Conservation (phyloP, 2,329 filamentous ascomycete genomes). For the Corynespora cassiicola region DNA sequence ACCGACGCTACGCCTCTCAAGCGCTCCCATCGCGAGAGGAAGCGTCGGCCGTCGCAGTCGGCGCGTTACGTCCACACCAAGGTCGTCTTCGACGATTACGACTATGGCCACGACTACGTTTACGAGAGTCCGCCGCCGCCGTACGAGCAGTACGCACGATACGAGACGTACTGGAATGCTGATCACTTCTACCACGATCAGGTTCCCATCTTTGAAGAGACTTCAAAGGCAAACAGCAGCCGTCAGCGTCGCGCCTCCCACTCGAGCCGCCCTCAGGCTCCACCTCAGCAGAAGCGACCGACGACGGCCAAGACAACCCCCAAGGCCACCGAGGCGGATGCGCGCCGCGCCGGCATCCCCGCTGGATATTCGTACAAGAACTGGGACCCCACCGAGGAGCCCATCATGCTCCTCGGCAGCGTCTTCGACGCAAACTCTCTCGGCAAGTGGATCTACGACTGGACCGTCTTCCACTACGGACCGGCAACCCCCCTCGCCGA, state of each 20-base stretch:
- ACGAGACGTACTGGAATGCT: slow-evolving; percentile 63
- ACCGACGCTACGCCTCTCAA: slow-evolving; percentile 47
- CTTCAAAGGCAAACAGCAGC: slow-evolving; percentile 53
- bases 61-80: slow-evolving; percentile 62
- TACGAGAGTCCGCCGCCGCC: slow-evolving; percentile 56
- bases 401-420: slow-evolving; percentile 91
- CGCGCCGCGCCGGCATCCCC: slow-evolving; percentile 73
- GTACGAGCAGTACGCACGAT: slow-evolving; percentile 57
- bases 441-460: slow-evolving; percentile 99
- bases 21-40: slow-evolving; percentile 50
- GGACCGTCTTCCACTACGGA: slow-evolving; percentile 92
- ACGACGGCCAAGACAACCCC: slow-evolving; percentile 42
- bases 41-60: slow-evolving; percentile 59
- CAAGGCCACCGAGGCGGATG: slow-evolving; percentile 70
- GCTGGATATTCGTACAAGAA: slow-evolving; percentile 94
- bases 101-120: slow-evolving; percentile 49
- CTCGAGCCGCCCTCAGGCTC: slow-evolving; percentile 53
- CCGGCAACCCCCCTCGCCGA: slow-evolving; percentile 84
- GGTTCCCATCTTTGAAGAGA: slow-evolving; percentile 54
- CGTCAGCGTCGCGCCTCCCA: slow-evolving; percentile 63
- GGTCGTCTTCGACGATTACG: slow-evolving; percentile 62
- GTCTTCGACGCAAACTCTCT: slow-evolving; percentile 98
- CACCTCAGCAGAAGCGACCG: slow-evolving; percentile 39
- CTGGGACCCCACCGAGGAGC: slow-evolving; percentile 94
- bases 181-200: slow-evolving; percentile 59